Evolutionary conservation across 2,329 filamentous ascomycete species (phyloP), one percentile per base, ranked within the genome.

Genomic region (Hymenoscyphus infarciens): DNA sequence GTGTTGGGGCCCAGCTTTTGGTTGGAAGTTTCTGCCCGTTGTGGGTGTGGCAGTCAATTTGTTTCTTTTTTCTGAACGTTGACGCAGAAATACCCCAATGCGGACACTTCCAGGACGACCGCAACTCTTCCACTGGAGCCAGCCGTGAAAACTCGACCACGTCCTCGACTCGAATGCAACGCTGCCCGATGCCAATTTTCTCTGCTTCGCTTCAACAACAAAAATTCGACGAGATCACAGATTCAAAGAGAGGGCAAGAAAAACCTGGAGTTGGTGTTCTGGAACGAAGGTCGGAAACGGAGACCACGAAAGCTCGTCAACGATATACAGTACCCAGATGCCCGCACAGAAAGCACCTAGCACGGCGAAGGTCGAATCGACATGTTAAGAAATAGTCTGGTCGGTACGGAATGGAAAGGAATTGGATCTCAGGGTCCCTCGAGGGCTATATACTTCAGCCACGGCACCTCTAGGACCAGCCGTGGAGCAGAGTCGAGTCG

Each of bases 361-460:
- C 61, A 68, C 64, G 61, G 68, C 57, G 63, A 66, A 68, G 62
- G 66, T 64, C 64, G 68, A 70, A 66, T 68, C 68, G 65, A 70
- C 70, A 70, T 71, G 27, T 29, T 57, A 55, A 25, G 38, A 49
- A 31, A 8, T 42, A 29, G 38, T 57, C 35, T 31, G 33, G 33
- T 39, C 57, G 10, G 25, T 31, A 35, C 33, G 19, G 33, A 60
- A 57, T 64, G 61, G 56, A 57, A 60, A 27, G 35, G 42, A 22
- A 15, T 33, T 63, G 57, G 60, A 61, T 63, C 59, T 63, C 63
- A 65, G 68, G 70, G 69, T 66, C 66, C 62, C 11, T 54, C 29
- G 55, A 33, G 64, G 62, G 63, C 67, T 69, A 70, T 71, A 71
- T 71, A 70, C 61, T 66, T 64, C 62, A 66, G 67, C 61, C 66